Base-by-base conservation (phyloP, 106 monocot species). In the Phalaenopsis equestris region DNA sequence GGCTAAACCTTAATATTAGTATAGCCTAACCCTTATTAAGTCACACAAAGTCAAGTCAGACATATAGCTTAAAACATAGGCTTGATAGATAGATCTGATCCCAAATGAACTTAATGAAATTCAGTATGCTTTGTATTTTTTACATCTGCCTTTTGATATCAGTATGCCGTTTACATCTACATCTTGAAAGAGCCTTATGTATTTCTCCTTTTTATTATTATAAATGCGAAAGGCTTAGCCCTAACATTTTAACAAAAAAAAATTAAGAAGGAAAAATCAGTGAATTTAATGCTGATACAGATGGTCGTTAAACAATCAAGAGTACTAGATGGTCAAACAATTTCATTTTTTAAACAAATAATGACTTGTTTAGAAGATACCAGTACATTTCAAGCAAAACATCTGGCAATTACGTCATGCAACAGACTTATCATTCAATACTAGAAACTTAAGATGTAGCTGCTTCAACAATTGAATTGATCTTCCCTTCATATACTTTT, bases 341-440 rank as follows among this genome's bases (percentile, higher is more conserved):
- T 65, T 8, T 65, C 64, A 65, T 65, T 65, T 5, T 23, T 65
- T 23, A 23, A 65, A 10, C 64, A n/a, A 65, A 24, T 24, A 23
- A 1, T 8, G 10, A 65, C 21, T 23, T 65, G 64, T 65, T 65
- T 65, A 30, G 6, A 23, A 24, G 64, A 2, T 65, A 65, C 7
- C 64, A 21, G 70, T 70, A 9, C 70, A 70, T 36, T 14, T 36
- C 38, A 70, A 70, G 14, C 70, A 37, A 70, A 70, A 3, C 39
- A 39, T n/a, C 39, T 3, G 14, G 36, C 38, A 39, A 38, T 12
- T 12, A 11, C 3, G 70, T 70, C 36, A 70, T 39, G 39, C 9
- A 70, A 4, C 11, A 70, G 70, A 70, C 37, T 38, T 16, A 38
- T 70, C 70, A 70, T 70, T 70, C 70, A 70, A 70, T 70, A 70